Conservation (phyloP, 495 filamentous ascomycete species). For the Clavariopsis aquatica region DNA sequence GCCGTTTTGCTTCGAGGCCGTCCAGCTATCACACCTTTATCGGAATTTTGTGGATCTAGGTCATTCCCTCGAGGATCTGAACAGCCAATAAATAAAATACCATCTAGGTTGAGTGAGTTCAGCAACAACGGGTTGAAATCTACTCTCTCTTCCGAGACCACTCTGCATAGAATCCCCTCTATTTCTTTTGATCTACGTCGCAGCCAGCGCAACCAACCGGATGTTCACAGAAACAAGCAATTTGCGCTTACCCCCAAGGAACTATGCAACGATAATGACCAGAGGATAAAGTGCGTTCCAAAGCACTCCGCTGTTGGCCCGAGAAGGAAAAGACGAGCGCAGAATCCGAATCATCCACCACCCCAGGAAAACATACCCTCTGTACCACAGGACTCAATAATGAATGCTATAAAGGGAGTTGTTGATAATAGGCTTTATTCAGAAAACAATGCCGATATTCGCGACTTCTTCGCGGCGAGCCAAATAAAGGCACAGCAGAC, state of each 20-base stretch:
- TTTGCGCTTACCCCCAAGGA: background rate
- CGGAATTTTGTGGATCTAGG: background rate
- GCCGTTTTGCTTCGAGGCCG: background rate
- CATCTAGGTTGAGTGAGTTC: background rate
- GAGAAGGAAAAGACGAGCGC: background rate
- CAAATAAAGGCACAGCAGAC: background rate
- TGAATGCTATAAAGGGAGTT: background rate
- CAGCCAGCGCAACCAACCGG: background rate
- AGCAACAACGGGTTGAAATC: background rate
- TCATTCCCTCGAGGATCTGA: background rate
- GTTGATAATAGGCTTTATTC: conserved; percentile 13
- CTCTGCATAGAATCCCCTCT: background rate
- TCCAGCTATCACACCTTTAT: background rate
- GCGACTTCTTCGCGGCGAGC: conserved; percentile 32
- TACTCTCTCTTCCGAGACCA: background rate
- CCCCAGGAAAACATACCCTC: background rate
- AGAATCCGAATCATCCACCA: background rate
- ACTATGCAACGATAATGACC: background rate
- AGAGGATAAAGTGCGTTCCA: background rate
- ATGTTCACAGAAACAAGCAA: background rate
- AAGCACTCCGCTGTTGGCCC: background rate
- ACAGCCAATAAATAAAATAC: background rate
- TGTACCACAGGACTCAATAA: background rate
- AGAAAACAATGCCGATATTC: conserved; percentile 35
- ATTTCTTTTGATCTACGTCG: background rate